These are phyloP conservation scores for Panaeolus papilionaceus DNA, from an alignment of 768 basidiomycete species.

Conservation along the genomic window DNA sequence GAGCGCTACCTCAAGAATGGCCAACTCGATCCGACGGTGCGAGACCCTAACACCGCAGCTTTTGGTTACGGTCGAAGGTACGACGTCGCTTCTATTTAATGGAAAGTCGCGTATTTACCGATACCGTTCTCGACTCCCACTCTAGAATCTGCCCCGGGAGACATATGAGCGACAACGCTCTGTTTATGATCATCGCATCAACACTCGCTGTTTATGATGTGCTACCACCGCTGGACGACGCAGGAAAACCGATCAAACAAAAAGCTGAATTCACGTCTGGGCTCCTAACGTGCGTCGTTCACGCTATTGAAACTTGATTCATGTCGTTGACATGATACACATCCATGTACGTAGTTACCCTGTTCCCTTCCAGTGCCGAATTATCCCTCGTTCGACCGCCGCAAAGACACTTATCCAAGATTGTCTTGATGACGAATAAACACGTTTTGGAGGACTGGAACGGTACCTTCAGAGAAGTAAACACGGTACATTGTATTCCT, in stretches of 20 bases:
- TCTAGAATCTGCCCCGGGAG: constrained; percentile 28
- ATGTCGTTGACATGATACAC: background rate
- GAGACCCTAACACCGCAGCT: constrained; percentile 45
- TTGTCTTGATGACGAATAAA: background rate
- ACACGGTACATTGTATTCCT: no score
- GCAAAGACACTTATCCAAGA: constrained; percentile 35
- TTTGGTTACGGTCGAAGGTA: constrained; percentile 52
- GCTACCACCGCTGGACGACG: constrained; percentile 19
- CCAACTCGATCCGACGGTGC: constrained; percentile 32
- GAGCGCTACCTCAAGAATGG: constrained; percentile 46
- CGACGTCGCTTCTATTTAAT: constrained; percentile 5
- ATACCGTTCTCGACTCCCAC: constrained; percentile 36
- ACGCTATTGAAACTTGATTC: background rate
- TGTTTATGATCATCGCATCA: constrained; percentile 25
- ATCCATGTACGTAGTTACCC: constrained; percentile 8
- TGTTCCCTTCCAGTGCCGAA: constrained; percentile 19
- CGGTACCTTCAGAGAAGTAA: no score
- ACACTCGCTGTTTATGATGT: constrained; percentile 26
- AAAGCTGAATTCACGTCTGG: constrained; percentile 17
- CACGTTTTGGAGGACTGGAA: no score
- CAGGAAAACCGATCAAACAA: constrained; percentile 17
- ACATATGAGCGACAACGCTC: constrained; percentile 25
- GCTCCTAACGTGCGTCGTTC: constrained; percentile 7
- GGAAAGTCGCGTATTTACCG: constrained; percentile 17
- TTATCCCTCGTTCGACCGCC: constrained; percentile 21